A percentile compares a stretch with the other conserved stretches of the same genome.
These are phyloP conservation scores for Geotrichum cucujoidarum DNA, from an alignment of 1,139 yeast species.

Conservation along the genomic window DNA sequence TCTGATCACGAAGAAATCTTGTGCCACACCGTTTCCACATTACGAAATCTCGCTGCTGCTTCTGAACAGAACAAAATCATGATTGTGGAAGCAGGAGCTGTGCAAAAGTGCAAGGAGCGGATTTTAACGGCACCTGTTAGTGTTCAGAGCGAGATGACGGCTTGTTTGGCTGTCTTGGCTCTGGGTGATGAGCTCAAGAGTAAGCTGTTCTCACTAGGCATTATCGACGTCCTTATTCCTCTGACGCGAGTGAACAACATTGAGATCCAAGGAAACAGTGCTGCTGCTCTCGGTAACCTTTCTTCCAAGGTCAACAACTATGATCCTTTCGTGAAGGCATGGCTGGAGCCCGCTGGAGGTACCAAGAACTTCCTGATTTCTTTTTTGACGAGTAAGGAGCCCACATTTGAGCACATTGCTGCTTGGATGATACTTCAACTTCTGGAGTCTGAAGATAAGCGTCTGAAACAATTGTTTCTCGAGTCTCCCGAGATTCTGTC, in stretches of 20 bases:
- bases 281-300: conserved; percentile 94
- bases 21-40: conserved; percentile 94
- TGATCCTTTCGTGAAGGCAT: conserved; percentile 68
- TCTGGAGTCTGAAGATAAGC: conserved; percentile 76
- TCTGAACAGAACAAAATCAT: conserved; percentile 90
- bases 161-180: conserved; percentile 95
- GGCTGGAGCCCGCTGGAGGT: conserved; percentile 82
- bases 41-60: conserved; percentile 92
- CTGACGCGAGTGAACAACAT: conserved; percentile 82
- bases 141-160: conserved; percentile 93
- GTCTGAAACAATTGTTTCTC: conserved; percentile 43
- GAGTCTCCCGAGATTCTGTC: conserved; percentile 35
- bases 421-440: conserved; percentile 94
- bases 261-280: conserved; percentile 97
- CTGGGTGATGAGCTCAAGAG: conserved; percentile 92
- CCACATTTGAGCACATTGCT: conserved; percentile 98
- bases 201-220: conserved; percentile 75
- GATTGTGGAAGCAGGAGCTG: conserved; percentile 91
- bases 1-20: conserved; percentile 92
- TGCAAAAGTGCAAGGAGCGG: conserved; percentile 83
- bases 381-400: conserved; percentile 77
- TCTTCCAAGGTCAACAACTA: conserved; percentile 87
- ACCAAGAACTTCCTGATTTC: conserved; percentile 76
- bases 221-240: conserved; percentile 85
- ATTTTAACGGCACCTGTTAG: conserved; percentile 79